Evolutionary conservation across 192 early-diverging fungal genomes (phyloP).

Genomic region (Linnemannia elongata): DNA sequence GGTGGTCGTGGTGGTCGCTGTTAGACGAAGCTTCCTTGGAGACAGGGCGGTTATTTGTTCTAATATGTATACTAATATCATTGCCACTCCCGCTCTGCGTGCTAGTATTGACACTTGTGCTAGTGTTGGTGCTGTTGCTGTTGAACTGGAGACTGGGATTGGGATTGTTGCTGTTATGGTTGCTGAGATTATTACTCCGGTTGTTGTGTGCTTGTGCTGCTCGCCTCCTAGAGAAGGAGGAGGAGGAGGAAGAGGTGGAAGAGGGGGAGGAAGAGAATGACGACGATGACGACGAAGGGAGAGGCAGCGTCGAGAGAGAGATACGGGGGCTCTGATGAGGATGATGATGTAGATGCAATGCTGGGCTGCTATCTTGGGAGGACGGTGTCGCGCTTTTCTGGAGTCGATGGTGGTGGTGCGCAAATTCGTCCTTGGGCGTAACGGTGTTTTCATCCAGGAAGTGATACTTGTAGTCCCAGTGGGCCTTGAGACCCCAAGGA

Average conservation of each 20-base stretch:
- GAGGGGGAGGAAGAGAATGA: conserved; percentile 29
- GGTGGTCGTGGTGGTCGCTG: background rate
- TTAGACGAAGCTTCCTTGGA: background rate
- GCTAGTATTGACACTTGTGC: background rate
- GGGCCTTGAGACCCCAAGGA: conserved; percentile 42
- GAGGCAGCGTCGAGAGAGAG: conserved; percentile 21
- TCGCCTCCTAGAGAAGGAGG: conserved; percentile 46
- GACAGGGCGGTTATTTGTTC: background rate
- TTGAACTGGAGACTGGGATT: background rate
- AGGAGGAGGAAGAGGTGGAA: conserved; percentile 27
- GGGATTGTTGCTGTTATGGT: conserved; percentile 10
- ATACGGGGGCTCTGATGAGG: conserved; percentile 12
- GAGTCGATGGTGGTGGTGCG: conserved; percentile 45
- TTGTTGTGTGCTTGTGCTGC: conserved; percentile 12
- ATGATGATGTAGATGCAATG: background rate
- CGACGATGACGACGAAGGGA: conserved; percentile 42
- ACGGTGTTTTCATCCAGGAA: conserved; percentile 52
- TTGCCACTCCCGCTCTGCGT: too few relatives aligned
- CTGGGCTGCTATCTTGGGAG: conserved; percentile 13
- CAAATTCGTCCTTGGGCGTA: conserved; percentile 51
- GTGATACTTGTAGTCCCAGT: conserved; percentile 46
- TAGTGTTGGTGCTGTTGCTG: background rate
- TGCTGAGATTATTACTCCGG: conserved; percentile 20
- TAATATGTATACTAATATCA: background rate
- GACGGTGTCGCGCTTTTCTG: conserved; percentile 31